Percentiles rank a stretch among this genome's conserved stretches.
These are phyloP conservation scores for Lumnitzera littorea DNA, from an alignment of 345 rosid species.

Conservation along the genomic window DNA sequence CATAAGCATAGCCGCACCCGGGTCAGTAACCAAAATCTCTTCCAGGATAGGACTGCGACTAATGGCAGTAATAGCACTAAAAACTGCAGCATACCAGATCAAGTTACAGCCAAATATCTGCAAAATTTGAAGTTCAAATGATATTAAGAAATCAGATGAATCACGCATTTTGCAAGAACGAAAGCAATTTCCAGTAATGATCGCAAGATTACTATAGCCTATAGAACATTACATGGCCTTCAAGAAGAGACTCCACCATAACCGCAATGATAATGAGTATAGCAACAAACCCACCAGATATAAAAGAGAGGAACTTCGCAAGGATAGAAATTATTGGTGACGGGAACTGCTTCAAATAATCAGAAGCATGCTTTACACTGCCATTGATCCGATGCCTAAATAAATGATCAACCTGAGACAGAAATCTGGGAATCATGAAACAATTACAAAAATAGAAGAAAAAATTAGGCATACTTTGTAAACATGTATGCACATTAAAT, in stretches of 20 bases:
- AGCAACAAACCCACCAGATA: conserved; percentile 98
- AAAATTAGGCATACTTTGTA: too few species aligned
- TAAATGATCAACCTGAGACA: conserved; percentile 86
- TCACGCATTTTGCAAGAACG: neutral
- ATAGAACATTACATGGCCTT: conserved; percentile 74
- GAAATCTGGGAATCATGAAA: neutral
- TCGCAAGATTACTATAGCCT: neutral
- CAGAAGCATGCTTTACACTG: conserved; percentile 77
- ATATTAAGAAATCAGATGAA: neutral
- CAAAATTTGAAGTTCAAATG: conserved; percentile 16
- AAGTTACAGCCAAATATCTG: conserved; percentile 97
- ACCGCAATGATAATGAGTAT: conserved; percentile 90
- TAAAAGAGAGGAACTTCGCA: conserved; percentile 92
- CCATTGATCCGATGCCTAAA: conserved; percentile 94
- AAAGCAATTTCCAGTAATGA: neutral
- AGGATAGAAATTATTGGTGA: conserved; percentile 81
- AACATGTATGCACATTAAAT: too few species aligned
- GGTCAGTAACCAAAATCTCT: conserved; percentile 81
- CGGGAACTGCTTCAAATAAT: conserved; percentile 86
- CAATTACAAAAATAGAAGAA: too few species aligned
- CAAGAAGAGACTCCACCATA: conserved; percentile 94
- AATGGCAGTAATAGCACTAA: conserved; percentile 93
- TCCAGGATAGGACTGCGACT: conserved; percentile 88
- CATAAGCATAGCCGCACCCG: conserved; percentile 79
- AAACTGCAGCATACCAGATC: conserved; percentile 98